Evolutionary conservation across 768 basidiomycete species (phyloP), one percentile per base, ranked within the genome.

Genomic region (Mycena filopes): DNA sequence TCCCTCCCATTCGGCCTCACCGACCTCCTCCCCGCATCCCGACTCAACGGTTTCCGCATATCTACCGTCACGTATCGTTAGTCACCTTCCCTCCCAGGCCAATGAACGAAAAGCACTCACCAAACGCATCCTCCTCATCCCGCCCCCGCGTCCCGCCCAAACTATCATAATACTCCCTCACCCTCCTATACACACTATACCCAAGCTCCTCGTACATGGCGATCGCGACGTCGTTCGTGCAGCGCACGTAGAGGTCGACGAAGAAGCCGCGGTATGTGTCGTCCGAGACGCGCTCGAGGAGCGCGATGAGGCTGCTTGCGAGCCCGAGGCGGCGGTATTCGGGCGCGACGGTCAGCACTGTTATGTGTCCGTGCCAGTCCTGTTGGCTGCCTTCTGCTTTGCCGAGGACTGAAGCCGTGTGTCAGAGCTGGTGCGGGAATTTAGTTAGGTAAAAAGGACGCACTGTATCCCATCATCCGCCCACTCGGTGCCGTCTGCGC

Each of bases 321-420:
- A 99, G 89, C 1, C 89, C 88, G 3, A 98, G 86, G 3, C 93
- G 90, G 43, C 98, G 92, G 77, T 94, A 98, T 71, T 94, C 90
- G 15, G 98, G 98, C 0, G 96, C 93, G 58, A 99, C 95, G 7
- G 96, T 95, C 53, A 99, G 82, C 0, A 96, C 96, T 0, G 97
- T 98, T 72, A 99, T 90, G 73, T 99, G 98, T 0, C 95, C 97
- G 72, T 96, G 95, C 89, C 92, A 95, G 72, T 96, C 95, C 1
- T 77, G 62, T 0, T 82, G 81, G 7, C 76, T 67, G 2, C 96
- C 95, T 77, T 98, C 95, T 1, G 96, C 94, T 73, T 99, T 99
- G 26, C 95, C 96, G 54, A 99, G 83, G 70, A 98, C 98, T 98
- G 71, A 2, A 9, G 12, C 26, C 26, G 15, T 2, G 16, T 9